Evolutionary conservation across 1,284 basidiomycete genomes (phyloP), one percentile per base, ranked within the genome.

Genomic region (Trichosporon sp.): DNA sequence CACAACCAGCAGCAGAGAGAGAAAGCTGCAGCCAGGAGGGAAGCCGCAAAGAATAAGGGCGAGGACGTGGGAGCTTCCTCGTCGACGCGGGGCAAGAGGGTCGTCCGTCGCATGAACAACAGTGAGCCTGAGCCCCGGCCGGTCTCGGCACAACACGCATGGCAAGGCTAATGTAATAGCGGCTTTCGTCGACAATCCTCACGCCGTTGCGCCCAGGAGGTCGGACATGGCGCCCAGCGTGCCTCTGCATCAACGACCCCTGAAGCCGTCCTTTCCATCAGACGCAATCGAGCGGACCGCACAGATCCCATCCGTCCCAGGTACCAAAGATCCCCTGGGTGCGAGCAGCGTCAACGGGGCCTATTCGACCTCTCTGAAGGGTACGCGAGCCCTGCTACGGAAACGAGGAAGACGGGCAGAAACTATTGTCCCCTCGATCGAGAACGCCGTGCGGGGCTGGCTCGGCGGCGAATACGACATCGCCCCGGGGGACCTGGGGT

Each of bases 1-100:
- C 77, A 81, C 75, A 80, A 80, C 67, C 77, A 78, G 7, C 83
- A 84, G 73, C 83, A 84, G 73, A 70, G 79, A 3, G 80, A 84
- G 59, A 79, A 78, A 66, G 75, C 76, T 0, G 70, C 71, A n/a
- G 82, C 82, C 16, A 67, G 78, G 16, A 32, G 66, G 8, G 73
- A 71, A 12, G 67, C 74, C 8, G 68, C 59, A 16, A 67, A 68
- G 48, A 63, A 69, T 16, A 31, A 32, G 19, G 73, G 69, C 2
- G 73, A 72, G 7, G 65, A 69, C 31, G 51, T 65, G 6, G 68
- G 59, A 7, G 59, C 61, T 54, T 61, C 66, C 7, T 64, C 61
- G 1, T 68, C 67, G 40, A 70, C 54, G 68, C 72, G 63, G 56
- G 74, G 83, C 2, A 84, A 83, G 71, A 74, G 81, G n/a, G 76